Evolutionary conservation across 1,139 yeast species (phyloP).

Genomic region (Pneumocystis carinii): DNA sequence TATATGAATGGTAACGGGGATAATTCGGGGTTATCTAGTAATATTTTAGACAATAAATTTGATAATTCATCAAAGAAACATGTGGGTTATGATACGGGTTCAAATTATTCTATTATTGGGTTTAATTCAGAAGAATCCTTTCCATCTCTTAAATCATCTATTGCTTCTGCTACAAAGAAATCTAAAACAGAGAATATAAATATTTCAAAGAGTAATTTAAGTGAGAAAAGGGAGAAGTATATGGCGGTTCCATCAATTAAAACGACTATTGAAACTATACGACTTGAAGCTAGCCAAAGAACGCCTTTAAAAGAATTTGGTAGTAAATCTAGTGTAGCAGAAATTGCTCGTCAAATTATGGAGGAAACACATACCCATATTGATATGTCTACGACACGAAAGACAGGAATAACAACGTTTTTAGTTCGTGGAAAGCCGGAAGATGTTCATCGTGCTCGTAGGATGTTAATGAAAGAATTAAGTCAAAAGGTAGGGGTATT

Average conservation of each 20-base stretch:
- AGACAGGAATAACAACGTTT: slow-evolving; percentile 69
- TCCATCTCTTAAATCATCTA: background rate
- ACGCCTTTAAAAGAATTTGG: slow-evolving; percentile 5
- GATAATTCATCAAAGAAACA: background rate
- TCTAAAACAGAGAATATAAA: background rate
- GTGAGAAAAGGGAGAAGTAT: background rate
- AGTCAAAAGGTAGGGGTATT: slow-evolving; percentile 33
- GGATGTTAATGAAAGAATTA: slow-evolving; percentile 60
- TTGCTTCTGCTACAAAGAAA: background rate
- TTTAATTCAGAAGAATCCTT: background rate
- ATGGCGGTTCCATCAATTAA: background rate
- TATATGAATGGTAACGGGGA: background rate
- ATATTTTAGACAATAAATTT: background rate
- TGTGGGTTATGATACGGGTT: background rate
- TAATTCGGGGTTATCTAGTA: background rate
- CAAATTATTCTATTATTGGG: background rate
- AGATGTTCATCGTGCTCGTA: slow-evolving; percentile 56
- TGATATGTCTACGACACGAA: slow-evolving; percentile 70
- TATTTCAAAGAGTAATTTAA: background rate
- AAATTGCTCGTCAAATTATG: slow-evolving; percentile 45
- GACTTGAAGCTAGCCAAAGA: slow-evolving; percentile 9
- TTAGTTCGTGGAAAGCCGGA: slow-evolving; percentile 64
- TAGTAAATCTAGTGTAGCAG: slow-evolving; percentile 6
- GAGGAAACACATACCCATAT: slow-evolving; percentile 49
- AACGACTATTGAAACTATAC: slow-evolving; percentile 5